Base-by-base conservation (phyloP, 2,329 filamentous ascomycete species). In the Epichloe festucae region DNA sequence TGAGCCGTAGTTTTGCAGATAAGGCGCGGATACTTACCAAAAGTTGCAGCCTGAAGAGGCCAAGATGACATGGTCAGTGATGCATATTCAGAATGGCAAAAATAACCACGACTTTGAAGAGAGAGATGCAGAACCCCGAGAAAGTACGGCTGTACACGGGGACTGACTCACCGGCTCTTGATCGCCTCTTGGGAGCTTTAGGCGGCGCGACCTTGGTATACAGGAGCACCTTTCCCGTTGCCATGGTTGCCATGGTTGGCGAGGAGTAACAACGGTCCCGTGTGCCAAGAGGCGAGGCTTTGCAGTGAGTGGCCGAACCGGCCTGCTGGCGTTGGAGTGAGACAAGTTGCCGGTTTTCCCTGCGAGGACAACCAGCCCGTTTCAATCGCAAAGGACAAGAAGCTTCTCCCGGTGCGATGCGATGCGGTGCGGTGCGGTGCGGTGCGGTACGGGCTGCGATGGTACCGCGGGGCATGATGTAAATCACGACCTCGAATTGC, bases 171-270 rank as follows among this genome's bases (percentile, higher is more conserved):
- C 77, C 77, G 62, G 75, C 73, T 67, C 78, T 71, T n/a, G 78
- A 81, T 51, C 78, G 72, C 60, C 69, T 73, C 65, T 81, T 82
- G 35, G 78, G 78, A 44, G 71, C 67, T 64, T 79, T 81, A n/a
- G 78, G 75, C 46, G 72, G 64, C 53, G 78, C 78, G 48, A 75
- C 65, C 63, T 70, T 73, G n/a, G 77, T 78, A 60, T 79, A 82
- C 44, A 82, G 64, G 58, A 82, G 65, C 78, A 81, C 81, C 27
- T 51, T 51, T 27, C 46, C 42, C 10, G 49, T 39, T 15, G 34
- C 4, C 45, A 39, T 39, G 45, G 35, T 39, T 31, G 34, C 4
- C 45, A 47, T 39, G 45, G 45, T 6, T 23, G 34, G 21, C 19
- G 17, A 38, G 36, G 15, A 14, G 17, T n/a, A 5, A 14, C 10